These are phyloP conservation scores for Ceraceosorus bombacis DNA, from an alignment of 1,284 basidiomycete genomes.

Conservation along the genomic window DNA sequence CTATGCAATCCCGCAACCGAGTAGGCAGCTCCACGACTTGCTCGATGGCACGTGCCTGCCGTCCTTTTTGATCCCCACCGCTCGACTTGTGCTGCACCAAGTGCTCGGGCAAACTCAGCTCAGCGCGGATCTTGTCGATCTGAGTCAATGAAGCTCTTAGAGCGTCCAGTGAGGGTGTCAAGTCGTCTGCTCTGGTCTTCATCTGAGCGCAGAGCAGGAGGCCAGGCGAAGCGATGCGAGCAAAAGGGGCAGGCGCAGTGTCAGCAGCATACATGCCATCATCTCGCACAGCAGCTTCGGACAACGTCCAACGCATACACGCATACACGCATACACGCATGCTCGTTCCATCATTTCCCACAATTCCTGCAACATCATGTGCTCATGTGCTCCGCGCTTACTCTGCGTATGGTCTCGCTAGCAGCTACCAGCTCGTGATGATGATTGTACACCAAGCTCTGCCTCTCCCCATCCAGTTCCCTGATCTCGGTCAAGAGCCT, in stretches of 20 bases:
- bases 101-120: no score
- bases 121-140: no score
- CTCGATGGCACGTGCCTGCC: no score
- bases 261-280: neutral
- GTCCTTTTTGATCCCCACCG: no score
- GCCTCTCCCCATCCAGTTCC: slow-evolving; percentile 75
- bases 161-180: slow-evolving; percentile 26
- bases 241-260: neutral
- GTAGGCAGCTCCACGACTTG: slow-evolving; percentile 29
- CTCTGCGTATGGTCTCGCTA: slow-evolving; percentile 77
- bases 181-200: slow-evolving; percentile 26
- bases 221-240: neutral
- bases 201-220: slow-evolving; percentile 13
- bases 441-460: slow-evolving; percentile 85
- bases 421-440: slow-evolving; percentile 88
- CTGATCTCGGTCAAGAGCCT: slow-evolving; percentile 58
- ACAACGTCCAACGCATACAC: neutral
- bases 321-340: slow-evolving; percentile 1
- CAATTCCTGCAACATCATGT: slow-evolving; percentile 1
- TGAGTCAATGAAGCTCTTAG: slow-evolving; percentile 6
- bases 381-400: slow-evolving; percentile 49
- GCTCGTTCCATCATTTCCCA: neutral
- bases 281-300: neutral
- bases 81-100: no score
- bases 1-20: slow-evolving; percentile 23